These are phyloP conservation scores for Moniliella sp. DNA, from an alignment of 1,284 basidiomycete genomes.

Conservation along the genomic window DNA sequence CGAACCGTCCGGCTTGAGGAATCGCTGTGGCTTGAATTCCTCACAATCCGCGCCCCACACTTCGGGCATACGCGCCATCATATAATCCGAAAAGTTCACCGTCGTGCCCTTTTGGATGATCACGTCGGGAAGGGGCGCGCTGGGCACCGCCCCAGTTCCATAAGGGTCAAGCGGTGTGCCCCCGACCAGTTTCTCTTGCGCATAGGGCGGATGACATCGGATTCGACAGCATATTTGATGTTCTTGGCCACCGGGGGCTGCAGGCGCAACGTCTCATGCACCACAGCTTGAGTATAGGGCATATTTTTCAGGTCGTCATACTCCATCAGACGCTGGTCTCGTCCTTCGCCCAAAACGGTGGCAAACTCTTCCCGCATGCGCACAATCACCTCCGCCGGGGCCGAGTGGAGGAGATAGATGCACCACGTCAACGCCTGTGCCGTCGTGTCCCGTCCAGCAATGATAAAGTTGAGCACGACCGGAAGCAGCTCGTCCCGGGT, in stretches of 20 bases:
- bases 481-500: constrained; percentile 23
- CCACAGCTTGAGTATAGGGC: constrained; percentile 14
- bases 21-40: constrained; percentile 14
- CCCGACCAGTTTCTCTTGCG: too few species aligned
- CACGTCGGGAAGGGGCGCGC: too few species aligned
- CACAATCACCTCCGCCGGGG: constrained; percentile 7
- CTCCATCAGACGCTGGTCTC: constrained; percentile 5
- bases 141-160: too few species aligned
- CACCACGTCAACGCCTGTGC: constrained; percentile 18
- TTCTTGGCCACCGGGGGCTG: too few species aligned
- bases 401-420: constrained; percentile 11
- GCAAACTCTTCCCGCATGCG: constrained; percentile 11
- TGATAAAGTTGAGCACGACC: constrained; percentile 19
- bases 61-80: constrained; percentile 14
- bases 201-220: too few species aligned
- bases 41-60: constrained; percentile 18
- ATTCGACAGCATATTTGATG: too few species aligned
- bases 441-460: constrained; percentile 20
- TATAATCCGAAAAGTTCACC: constrained; percentile 25
- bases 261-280: too few species aligned
- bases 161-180: too few species aligned
- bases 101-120: too few species aligned
- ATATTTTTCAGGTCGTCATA: constrained; percentile 15
- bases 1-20: constrained; percentile 12
- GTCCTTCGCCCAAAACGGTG: constrained; percentile 4